Conservation (phyloP, 108 stramenopile genomes). For the Skeletonema tropicum region DNA sequence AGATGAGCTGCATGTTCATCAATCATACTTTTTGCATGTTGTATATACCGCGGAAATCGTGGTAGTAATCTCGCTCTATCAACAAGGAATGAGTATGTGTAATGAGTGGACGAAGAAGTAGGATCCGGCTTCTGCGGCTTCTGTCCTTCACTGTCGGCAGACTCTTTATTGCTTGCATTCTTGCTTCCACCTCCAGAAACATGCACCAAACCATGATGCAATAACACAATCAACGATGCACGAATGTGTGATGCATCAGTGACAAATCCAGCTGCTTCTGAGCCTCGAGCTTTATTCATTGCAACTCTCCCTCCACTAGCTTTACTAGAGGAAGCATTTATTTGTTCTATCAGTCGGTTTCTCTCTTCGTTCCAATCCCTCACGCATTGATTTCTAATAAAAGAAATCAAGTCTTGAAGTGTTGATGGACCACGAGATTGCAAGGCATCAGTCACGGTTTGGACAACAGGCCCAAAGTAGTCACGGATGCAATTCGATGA, state of each 20-base stretch:
- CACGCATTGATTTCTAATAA: slow-evolving; percentile 50
- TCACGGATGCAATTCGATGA: slow-evolving; percentile 80
- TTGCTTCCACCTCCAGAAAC: slow-evolving; percentile 27
- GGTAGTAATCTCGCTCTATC: slow-evolving; percentile 62
- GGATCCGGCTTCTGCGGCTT: slow-evolving; percentile 18
- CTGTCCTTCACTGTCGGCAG: neutral
- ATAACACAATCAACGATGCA: slow-evolving; percentile 71
- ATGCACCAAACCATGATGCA: slow-evolving; percentile 76
- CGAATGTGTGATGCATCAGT: slow-evolving; percentile 55
- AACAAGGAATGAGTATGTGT: slow-evolving; percentile 57
- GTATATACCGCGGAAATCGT: slow-evolving; percentile 72
- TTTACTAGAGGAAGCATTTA: slow-evolving; percentile 18
- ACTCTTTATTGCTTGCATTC: neutral
- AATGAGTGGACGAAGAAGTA: slow-evolving; percentile 31
- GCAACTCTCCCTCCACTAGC: slow-evolving; percentile 20
- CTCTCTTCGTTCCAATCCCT: slow-evolving; percentile 49
- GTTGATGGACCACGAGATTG: slow-evolving; percentile 57
- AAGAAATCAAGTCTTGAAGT: slow-evolving; percentile 47
- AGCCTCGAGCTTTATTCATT: slow-evolving; percentile 50
- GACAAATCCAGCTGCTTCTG: slow-evolving; percentile 51
- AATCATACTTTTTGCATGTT: slow-evolving; percentile 53
- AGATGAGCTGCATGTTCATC: slow-evolving; percentile 65
- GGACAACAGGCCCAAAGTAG: slow-evolving; percentile 78
- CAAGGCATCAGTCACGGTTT: slow-evolving; percentile 78
- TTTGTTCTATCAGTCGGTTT: slow-evolving; percentile 32